Evolutionary conservation across 768 basidiomycete species (phyloP), one percentile per base, ranked within the genome.

Genomic region (Podaxis sp.): DNA sequence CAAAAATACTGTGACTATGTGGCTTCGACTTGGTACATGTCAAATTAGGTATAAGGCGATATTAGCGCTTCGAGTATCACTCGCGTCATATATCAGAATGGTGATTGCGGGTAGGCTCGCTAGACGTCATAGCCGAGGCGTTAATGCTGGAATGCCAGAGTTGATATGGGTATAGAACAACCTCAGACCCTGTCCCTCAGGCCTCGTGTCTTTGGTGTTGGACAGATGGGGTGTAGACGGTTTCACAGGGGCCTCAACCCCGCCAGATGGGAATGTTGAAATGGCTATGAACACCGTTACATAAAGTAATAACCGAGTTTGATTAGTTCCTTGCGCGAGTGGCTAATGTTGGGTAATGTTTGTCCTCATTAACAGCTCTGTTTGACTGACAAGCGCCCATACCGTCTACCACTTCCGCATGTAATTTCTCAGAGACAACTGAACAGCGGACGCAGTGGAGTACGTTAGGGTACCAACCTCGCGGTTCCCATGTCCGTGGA

Each of bases 61-160:
- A 24, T 56, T 41, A 40, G 20, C 37, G 54, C 22, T 38, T 38
- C 54, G 38, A 13, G 26, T 40, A 56, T 56, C 54, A 56, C 38
- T 13, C 15, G 38, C n/a, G 30, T 56, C 24, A 56, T 41, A 24
- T 13, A 56, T 56, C 54, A 56, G 37, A 56, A 56, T 40, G 38
- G 54, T 38, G 24, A n/a, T 57, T 46, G 36, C 40, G 38, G 53
- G 33, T 56, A 41, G 38, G 17, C n/a, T 30, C 0, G 41, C 46
- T 57, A 57, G 41, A 41, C 56, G 56, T 46, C 56, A 57, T 57
- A 57, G 56, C 56, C 54, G 54, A 57, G 56, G 40, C 6, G 56
- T 57, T 41, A 46, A 44, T 44, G 40, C n/a, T 24, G 22, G 37
- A 13, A 4, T 57, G 20, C 17, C 56, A 41, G 13, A 20, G 15